Conservation (phyloP, 106 monocot genomes). For the Agapanthus africanus region DNA sequence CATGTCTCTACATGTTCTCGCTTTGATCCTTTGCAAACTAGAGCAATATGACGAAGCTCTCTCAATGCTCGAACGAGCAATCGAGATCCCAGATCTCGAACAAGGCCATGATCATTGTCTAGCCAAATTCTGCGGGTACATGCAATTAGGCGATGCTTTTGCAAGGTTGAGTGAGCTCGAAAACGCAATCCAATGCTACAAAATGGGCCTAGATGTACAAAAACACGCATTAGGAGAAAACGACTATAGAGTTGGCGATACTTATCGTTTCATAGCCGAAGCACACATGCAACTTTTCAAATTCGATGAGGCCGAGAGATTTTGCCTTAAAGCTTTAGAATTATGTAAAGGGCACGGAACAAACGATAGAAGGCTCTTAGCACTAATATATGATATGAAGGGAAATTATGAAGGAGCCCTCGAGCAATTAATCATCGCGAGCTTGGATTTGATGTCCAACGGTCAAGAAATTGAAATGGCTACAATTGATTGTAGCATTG, state of each 20-base stretch:
- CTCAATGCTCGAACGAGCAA: constrained; percentile 27
- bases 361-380: constrained; percentile 65
- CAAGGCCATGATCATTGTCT: constrained; percentile 26
- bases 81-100: constrained; percentile 23
- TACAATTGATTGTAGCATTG: constrained; percentile 52
- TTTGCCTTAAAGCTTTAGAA: constrained; percentile 49
- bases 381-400: constrained; percentile 55
- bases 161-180: constrained; percentile 49
- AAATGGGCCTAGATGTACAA: constrained; percentile 41
- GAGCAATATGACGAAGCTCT: constrained; percentile 28
- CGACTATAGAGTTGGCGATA: constrained; percentile 68
- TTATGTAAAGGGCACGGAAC: constrained; percentile 38
- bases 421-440: constrained; percentile 67
- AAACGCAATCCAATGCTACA: constrained; percentile 43
- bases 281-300: constrained; percentile 54
- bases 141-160: constrained; percentile 58
- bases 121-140: constrained; percentile 43
- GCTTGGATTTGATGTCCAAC: no score
- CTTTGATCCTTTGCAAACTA: constrained; percentile 33
- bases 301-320: constrained; percentile 49
- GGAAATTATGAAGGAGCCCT: constrained; percentile 48
- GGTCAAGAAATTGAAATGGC: constrained; percentile 63
- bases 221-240: constrained; percentile 38
- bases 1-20: constrained; percentile 36
- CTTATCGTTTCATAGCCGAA: constrained; percentile 66